Evolutionary conservation across 2,329 filamentous ascomycete species (phyloP).

Genomic region (Elsinoe necatrix): DNA sequence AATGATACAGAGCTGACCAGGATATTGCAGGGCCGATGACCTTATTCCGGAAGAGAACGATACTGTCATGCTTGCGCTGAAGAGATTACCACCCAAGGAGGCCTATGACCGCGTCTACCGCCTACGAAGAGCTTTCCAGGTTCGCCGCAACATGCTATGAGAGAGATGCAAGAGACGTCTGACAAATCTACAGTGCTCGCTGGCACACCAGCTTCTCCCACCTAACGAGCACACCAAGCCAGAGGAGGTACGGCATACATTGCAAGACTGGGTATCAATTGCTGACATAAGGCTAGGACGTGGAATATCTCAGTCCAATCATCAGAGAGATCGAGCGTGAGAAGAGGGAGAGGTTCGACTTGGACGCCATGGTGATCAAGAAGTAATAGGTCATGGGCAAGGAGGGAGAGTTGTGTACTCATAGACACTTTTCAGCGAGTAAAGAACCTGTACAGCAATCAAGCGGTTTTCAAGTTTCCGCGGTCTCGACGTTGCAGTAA

Average conservation of each 20-base stretch:
- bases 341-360: conserved; percentile 56
- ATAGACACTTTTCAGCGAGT: conserved; percentile 14
- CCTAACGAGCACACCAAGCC: conserved; percentile 59
- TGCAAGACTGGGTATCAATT: neutral
- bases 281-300: conserved; percentile 44
- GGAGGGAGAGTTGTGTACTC: neutral
- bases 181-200: conserved; percentile 47
- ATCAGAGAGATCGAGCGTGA: conserved; percentile 62
- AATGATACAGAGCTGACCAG: neutral
- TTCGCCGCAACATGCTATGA: conserved; percentile 33
- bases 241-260: conserved; percentile 56
- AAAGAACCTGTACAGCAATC: conserved; percentile 12
- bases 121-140: conserved; percentile 89
- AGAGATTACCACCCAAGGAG: conserved; percentile 82
- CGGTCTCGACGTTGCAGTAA: neutral
- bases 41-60: conserved; percentile 90
- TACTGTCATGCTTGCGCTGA: conserved; percentile 74
- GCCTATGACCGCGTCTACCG: conserved; percentile 96
- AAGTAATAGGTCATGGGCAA: neutral
- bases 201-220: conserved; percentile 57
- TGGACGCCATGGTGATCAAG: conserved; percentile 57
- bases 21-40: conserved; percentile 69
- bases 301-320: conserved; percentile 57
- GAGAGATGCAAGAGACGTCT: neutral
- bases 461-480: neutral